Evolutionary conservation across 1,284 basidiomycete genomes (phyloP).

Genomic region (Cryptococcus sp.): DNA sequence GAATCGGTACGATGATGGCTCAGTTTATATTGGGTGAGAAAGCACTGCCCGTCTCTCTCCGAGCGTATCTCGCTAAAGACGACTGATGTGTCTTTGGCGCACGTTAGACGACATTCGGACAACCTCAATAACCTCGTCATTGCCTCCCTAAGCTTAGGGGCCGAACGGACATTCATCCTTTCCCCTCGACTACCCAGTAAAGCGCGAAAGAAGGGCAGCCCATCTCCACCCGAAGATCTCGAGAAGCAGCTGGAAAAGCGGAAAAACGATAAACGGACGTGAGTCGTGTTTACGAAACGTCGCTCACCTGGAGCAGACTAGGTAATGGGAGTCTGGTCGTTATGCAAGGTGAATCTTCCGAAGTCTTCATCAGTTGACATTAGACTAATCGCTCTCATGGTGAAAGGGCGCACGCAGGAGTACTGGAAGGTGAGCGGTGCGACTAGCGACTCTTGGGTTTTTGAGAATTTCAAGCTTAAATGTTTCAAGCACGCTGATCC

Average conservation of each 20-base stretch:
- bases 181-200: constrained; percentile 48
- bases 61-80: background rate
- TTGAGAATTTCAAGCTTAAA: background rate
- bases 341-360: constrained; percentile 55
- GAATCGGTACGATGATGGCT: constrained; percentile 58
- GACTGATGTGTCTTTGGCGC: background rate
- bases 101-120: constrained; percentile 34
- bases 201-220: constrained; percentile 12
- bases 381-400: background rate
- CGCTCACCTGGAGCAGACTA: constrained; percentile 33
- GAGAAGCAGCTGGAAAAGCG: constrained; percentile 24
- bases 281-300: constrained; percentile 8
- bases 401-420: constrained; percentile 52
- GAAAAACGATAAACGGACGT: constrained; percentile 41
- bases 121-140: constrained; percentile 55
- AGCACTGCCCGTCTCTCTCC: no score
- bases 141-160: constrained; percentile 57
- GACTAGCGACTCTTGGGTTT: background rate
- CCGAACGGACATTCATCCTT: constrained; percentile 58
- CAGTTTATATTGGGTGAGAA: constrained; percentile 55
- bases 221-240: background rate
- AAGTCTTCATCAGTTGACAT: background rate
- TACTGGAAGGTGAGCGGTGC: constrained; percentile 55
- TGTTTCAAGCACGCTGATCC: background rate
- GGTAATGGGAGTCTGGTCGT: constrained; percentile 57